These are phyloP conservation scores for Parietichytrium sp. DNA, from an alignment of 108 stramenopile species.

Conservation along the genomic window DNA sequence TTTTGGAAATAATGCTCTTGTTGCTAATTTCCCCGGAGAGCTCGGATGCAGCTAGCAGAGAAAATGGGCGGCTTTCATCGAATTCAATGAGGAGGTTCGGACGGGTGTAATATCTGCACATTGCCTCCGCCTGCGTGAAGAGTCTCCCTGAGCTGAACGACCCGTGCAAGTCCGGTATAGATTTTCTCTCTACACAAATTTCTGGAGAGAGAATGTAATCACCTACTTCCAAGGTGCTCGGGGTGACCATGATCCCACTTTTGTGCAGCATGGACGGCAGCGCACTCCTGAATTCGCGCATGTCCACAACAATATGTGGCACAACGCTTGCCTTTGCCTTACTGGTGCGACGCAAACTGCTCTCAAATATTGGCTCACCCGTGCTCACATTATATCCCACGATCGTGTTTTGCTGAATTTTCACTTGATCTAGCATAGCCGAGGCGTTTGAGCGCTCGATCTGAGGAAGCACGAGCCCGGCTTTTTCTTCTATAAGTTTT, in stretches of 20 bases:
- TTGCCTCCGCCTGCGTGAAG: slow-evolving; percentile 84
- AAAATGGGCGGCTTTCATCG: slow-evolving; percentile 82
- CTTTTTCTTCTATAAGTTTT: slow-evolving; percentile 83
- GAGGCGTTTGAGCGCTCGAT: background rate
- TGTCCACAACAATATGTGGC: slow-evolving; percentile 74
- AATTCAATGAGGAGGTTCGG: slow-evolving; percentile 89
- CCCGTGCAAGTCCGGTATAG: slow-evolving; percentile 87
- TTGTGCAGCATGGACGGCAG: slow-evolving; percentile 92
- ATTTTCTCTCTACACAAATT: slow-evolving; percentile 91
- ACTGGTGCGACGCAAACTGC: background rate
- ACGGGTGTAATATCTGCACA: slow-evolving; percentile 83
- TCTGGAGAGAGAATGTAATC: slow-evolving; percentile 94
- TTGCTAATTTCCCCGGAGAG: slow-evolving; percentile 76
- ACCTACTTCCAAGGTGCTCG: slow-evolving; percentile 85
- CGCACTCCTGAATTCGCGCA: slow-evolving; percentile 91
- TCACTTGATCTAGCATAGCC: background rate
- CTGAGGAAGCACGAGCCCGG: slow-evolving; percentile 36
- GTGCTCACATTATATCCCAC: slow-evolving; percentile 30
- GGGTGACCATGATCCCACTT: slow-evolving; percentile 81
- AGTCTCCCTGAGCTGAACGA: slow-evolving; percentile 87
- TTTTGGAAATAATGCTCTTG: slow-evolving; percentile 78
- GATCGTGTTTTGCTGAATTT: background rate
- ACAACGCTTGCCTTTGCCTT: background rate
- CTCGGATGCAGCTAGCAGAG: slow-evolving; percentile 74
- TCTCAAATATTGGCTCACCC: slow-evolving; percentile 21